Percentiles rank a stretch among this genome's conserved stretches.
These are phyloP conservation scores for Cladorrhinum sp. DNA, from an alignment of 2,329 filamentous ascomycete species.

Conservation along the genomic window DNA sequence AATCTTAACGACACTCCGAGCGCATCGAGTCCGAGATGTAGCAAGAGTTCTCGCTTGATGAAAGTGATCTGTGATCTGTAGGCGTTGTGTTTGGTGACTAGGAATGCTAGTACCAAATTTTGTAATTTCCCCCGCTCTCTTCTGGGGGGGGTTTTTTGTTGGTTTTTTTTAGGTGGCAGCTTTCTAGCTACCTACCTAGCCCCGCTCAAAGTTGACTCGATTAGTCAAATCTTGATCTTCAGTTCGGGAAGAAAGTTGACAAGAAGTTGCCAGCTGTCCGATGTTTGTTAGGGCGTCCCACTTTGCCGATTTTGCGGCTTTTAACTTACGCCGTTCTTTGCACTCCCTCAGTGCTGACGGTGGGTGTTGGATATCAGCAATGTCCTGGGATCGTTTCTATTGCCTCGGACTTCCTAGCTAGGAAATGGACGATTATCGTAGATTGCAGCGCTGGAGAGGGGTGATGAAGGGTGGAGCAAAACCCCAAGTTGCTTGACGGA, in stretches of 20 bases:
- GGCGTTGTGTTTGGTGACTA: not conserved
- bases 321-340: not conserved
- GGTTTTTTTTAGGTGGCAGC: not conserved
- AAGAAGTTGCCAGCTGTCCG: not conserved
- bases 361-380: not conserved
- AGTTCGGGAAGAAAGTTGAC: not conserved
- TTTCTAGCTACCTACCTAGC: not conserved
- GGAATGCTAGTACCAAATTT: not conserved
- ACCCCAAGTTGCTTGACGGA: not conserved
- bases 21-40: not conserved
- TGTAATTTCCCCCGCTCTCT: not conserved
- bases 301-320: not conserved
- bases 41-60: not conserved
- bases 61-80: not conserved
- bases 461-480: not conserved
- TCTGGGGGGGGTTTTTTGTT: no score
- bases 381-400: not conserved
- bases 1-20: no score
- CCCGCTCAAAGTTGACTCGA: not conserved
- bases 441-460: not conserved
- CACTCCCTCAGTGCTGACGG: not conserved
- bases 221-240: not conserved
- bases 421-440: not conserved
- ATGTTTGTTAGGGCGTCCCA: not conserved
- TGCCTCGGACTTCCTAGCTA: not conserved